phyloP scores from a whole-genome alignment of 768 basidiomycete genomes.

The Mycena belliarum region DNA sequence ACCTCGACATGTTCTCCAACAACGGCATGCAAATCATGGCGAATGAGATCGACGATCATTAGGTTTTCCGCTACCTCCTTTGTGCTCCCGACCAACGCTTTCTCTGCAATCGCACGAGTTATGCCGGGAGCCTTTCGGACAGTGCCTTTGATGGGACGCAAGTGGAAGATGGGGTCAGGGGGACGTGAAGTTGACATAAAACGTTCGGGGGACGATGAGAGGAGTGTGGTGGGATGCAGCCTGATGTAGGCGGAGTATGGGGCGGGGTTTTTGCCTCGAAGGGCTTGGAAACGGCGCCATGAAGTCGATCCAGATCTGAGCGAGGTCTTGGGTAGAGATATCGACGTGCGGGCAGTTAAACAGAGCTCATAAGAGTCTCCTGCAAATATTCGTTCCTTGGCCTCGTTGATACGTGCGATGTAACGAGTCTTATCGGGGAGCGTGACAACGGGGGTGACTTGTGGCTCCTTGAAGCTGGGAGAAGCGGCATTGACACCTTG shows the following conservation, averaged over 20 bases:
- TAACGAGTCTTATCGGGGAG: conserved; percentile 64
- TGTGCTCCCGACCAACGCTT: conserved; percentile 59
- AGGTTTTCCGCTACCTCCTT: conserved; percentile 97
- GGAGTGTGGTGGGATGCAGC: conserved; percentile 70
- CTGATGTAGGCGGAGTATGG: conserved; percentile 85
- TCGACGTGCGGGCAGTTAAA: conserved; percentile 72
- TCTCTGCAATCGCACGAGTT: conserved; percentile 65
- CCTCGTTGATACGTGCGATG: conserved; percentile 63
- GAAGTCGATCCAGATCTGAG: conserved; percentile 42
- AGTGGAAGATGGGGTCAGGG: conserved; percentile 66
- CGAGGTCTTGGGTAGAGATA: conserved; percentile 45
- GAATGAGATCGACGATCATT: conserved; percentile 97
- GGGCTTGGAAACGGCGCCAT: conserved; percentile 73
- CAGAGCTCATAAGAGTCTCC: conserved; percentile 96
- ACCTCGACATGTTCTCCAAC: conserved; percentile 83
- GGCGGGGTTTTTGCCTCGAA: conserved; percentile 81
- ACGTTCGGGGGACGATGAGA: conserved; percentile 90
- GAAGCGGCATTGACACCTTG: conserved; percentile 3
- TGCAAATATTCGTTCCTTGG: conserved; percentile 72
- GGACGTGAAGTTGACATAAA: conserved; percentile 81
- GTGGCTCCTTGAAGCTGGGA: conserved; percentile 1
- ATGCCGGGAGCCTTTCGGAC: conserved; percentile 68
- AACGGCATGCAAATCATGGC: conserved; percentile 86
- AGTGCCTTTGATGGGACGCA: conserved; percentile 95
- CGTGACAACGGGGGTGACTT: conserved; percentile 33